Evolutionary conservation across 2,329 filamentous ascomycete species (phyloP).

Genomic region (Phoma herbarum): DNA sequence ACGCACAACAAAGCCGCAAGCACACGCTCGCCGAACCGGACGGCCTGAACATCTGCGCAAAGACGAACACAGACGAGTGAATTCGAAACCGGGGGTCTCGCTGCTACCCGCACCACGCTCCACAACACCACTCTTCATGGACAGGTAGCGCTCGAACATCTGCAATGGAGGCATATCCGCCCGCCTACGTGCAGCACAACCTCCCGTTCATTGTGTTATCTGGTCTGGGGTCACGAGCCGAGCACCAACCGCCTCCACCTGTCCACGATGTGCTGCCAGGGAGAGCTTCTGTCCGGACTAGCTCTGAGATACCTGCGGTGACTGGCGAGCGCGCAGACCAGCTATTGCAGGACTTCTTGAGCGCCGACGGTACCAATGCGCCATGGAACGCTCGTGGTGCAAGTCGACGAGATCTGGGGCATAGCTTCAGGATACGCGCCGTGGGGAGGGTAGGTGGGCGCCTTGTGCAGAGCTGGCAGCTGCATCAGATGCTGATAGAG

Average conservation of each 20-base stretch:
- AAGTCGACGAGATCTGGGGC: constrained; percentile 55
- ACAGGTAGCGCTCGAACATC: constrained; percentile 37
- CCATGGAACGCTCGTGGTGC: constrained; percentile 72
- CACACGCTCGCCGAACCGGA: too few relatives aligned
- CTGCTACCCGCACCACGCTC: constrained; percentile 21
- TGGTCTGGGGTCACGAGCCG: constrained; percentile 64
- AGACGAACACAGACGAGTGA: background rate
- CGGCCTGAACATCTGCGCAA: background rate
- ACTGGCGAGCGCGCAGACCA: constrained; percentile 70
- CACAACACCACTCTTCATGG: constrained; percentile 34
- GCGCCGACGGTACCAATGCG: constrained; percentile 68
- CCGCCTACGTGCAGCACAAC: constrained; percentile 84
- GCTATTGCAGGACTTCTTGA: constrained; percentile 71
- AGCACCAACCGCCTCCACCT: constrained; percentile 56
- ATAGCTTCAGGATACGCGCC: constrained; percentile 73
- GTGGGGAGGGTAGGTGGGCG: constrained; percentile 79
- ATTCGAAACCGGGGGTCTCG: constrained; percentile 2
- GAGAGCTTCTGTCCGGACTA: constrained; percentile 67
- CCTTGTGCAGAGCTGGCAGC: constrained; percentile 28
- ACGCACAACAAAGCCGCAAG: background rate
- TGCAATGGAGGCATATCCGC: constrained; percentile 80
- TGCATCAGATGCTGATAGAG: constrained; percentile 33
- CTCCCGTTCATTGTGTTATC: constrained; percentile 84
- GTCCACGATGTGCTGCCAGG: constrained; percentile 48
- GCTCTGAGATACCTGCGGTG: constrained; percentile 75